Evolutionary conservation across 2,329 filamentous ascomycete genomes (phyloP).

Genomic region (Penicillium aurantiogriseum): DNA sequence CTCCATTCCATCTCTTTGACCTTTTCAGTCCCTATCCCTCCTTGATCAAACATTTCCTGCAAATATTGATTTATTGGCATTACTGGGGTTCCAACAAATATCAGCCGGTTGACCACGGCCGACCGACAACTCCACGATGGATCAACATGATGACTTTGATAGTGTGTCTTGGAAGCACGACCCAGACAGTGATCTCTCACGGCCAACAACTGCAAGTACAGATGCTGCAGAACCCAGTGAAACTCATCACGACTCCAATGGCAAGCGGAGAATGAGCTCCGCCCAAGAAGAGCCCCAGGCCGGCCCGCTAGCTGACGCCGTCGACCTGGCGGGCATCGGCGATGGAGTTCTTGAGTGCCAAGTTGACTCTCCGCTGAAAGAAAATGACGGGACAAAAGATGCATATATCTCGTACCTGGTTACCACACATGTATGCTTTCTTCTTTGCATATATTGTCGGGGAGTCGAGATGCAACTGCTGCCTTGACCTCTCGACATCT

Average conservation of each 20-base stretch:
- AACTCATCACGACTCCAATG: conserved; percentile 45
- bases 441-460: conserved; percentile 12
- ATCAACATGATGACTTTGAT: conserved; percentile 69
- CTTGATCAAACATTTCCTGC: neutral
- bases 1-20: conserved; percentile 11
- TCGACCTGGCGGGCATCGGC: conserved; percentile 64
- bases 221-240: conserved; percentile 39
- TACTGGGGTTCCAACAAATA: conserved; percentile 12
- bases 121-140: conserved; percentile 37
- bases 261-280: conserved; percentile 50
- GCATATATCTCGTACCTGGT: conserved; percentile 95
- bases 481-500: conserved; percentile 14
- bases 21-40: neutral
- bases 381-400: conserved; percentile 95
- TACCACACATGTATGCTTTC: conserved; percentile 70
- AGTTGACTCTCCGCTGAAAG: conserved; percentile 82
- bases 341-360: conserved; percentile 78
- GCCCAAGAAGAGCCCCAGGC: conserved; percentile 49
- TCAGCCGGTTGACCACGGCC: conserved; percentile 18
- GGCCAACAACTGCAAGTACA: conserved; percentile 43
- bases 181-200: conserved; percentile 47
- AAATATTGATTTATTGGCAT: neutral
- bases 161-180: conserved; percentile 76
- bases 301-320: conserved; percentile 51
- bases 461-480: conserved; percentile 12